Evolutionary conservation across 345 rosid species (phyloP).

Genomic region (Psidium friedrichsthalianum): DNA sequence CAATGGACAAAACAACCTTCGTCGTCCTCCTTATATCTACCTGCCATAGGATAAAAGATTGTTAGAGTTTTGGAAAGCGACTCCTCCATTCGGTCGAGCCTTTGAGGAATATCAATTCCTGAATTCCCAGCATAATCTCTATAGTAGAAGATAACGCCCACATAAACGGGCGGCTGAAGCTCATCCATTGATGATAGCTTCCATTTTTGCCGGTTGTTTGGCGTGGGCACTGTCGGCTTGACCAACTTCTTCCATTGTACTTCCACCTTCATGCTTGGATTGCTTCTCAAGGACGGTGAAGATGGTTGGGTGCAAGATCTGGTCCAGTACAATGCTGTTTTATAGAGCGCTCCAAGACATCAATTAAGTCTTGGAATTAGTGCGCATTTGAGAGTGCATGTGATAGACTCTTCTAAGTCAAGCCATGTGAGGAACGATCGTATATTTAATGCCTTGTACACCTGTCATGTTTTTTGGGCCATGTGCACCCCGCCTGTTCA

Average conservation of each 20-base stretch:
- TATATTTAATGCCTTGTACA: too few species aligned
- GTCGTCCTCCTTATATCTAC: neutral
- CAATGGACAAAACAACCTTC: constrained; percentile 7
- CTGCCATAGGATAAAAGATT: neutral
- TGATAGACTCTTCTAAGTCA: neutral
- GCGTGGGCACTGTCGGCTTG: constrained; percentile 37
- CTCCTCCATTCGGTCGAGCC: neutral
- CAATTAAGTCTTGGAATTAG: neutral
- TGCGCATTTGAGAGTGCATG: neutral
- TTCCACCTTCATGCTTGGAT: constrained; percentile 11
- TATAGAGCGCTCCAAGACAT: neutral
- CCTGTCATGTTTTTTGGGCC: too few species aligned
- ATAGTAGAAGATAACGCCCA: neutral
- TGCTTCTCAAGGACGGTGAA: neutral
- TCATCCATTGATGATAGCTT: constrained; percentile 29
- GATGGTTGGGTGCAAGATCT: neutral
- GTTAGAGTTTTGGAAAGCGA: neutral
- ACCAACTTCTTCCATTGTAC: constrained; percentile 19
- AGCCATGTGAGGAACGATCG: too few species aligned
- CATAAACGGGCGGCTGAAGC: constrained; percentile 21
- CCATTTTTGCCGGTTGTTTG: constrained; percentile 8
- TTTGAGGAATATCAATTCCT: neutral
- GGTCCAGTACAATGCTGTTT: neutral
- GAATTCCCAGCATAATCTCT: neutral
- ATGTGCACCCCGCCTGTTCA: too few species aligned